phyloP scores from a whole-genome alignment of 148 eudicot species.

The Beta vulgaris region DNA sequence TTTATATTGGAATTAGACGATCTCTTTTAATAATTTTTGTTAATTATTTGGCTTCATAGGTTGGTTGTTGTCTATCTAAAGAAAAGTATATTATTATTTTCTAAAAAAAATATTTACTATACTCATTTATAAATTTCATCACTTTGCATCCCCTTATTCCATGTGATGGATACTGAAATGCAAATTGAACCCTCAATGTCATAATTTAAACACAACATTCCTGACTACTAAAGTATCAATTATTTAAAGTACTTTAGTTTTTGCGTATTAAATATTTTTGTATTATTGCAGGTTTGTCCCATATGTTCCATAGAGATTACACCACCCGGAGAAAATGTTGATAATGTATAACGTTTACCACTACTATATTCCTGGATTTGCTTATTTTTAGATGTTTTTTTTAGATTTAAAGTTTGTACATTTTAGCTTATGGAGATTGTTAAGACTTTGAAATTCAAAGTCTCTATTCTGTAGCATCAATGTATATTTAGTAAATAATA shows the following conservation, averaged over 20 bases:
- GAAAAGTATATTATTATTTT: too few relatives aligned
- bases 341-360: neutral
- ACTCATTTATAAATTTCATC: too few relatives aligned
- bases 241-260: too few relatives aligned
- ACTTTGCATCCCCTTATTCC: too few relatives aligned
- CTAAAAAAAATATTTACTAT: too few relatives aligned
- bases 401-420: neutral
- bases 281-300: conserved; percentile 51
- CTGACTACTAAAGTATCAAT: neutral
- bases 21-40: too few relatives aligned
- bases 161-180: too few relatives aligned
- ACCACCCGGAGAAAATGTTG: conserved; percentile 10
- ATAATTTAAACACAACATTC: neutral
- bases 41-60: too few relatives aligned
- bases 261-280: neutral
- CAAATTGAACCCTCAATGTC: too few relatives aligned
- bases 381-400: neutral
- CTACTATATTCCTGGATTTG: neutral
- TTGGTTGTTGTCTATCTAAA: too few relatives aligned
- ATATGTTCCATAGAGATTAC: conserved; percentile 46
- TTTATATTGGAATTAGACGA: too few relatives aligned
- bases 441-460: conserved; percentile 1
- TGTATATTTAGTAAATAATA: too few relatives aligned
- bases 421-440: neutral
- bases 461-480: neutral